Percentiles rank a stretch among this genome's conserved stretches.
Evolutionary conservation across 306 rosid species (phyloP).

Genomic region (Gynostemma pentaphyllum): DNA sequence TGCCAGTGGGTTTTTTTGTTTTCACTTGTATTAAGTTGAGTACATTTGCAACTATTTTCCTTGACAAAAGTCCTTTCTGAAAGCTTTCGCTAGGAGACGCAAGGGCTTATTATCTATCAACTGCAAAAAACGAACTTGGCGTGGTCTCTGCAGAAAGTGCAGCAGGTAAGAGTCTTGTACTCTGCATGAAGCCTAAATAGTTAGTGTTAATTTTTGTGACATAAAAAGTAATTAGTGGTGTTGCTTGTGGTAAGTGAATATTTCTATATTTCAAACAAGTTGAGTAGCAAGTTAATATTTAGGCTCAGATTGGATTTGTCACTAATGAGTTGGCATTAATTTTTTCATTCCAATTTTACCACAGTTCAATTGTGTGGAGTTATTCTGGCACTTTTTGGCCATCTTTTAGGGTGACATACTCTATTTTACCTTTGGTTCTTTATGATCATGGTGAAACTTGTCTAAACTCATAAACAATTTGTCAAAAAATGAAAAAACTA

Average conservation of each 20-base stretch:
- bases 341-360: too few species aligned
- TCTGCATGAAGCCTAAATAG: neutral
- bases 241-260: neutral
- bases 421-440: too few species aligned
- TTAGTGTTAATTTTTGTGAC: neutral
- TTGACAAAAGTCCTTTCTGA: conserved; percentile 17
- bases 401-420: too few species aligned
- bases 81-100: conserved; percentile 95
- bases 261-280: neutral
- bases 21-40: neutral
- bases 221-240: neutral
- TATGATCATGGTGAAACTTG: too few species aligned
- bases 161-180: conserved; percentile 39
- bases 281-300: neutral
- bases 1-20: neutral
- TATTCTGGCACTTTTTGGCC: too few species aligned
- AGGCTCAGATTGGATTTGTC: neutral
- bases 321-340: neutral
- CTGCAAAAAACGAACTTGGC: conserved; percentile 88
- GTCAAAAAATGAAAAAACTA: too few species aligned
- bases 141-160: conserved; percentile 83
- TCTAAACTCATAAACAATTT: too few species aligned
- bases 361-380: too few species aligned
- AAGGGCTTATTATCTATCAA: conserved; percentile 74
- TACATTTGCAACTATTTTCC: conserved; percentile 10